Conservation (phyloP, 768 basidiomycete species). For the Pleurotus sapidus region DNA sequence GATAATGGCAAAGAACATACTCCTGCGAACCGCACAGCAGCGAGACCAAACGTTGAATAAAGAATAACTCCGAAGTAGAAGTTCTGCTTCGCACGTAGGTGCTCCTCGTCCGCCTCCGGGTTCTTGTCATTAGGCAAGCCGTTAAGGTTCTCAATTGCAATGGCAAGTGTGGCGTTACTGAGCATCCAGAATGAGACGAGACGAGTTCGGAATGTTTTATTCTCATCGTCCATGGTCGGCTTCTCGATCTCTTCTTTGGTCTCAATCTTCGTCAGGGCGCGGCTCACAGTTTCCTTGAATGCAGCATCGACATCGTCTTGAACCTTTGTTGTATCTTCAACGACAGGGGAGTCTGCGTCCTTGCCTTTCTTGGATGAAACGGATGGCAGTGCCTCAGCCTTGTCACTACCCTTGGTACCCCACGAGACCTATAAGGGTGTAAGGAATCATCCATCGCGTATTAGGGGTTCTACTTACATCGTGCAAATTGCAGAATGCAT, state of each 20-base stretch:
- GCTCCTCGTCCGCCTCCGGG: constrained; percentile 32
- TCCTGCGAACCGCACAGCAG: constrained; percentile 71
- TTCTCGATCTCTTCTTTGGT: constrained; percentile 50
- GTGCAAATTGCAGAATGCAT: constrained; percentile 96
- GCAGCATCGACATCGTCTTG: constrained; percentile 79
- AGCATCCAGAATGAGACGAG: constrained; percentile 74
- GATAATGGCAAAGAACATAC: constrained; percentile 39
- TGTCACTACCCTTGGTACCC: constrained; percentile 96
- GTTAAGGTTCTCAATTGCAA: constrained; percentile 75
- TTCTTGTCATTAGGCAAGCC: constrained; percentile 43
- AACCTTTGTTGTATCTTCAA: constrained; percentile 70
- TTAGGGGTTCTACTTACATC: constrained; percentile 48
- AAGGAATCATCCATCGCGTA: background rate
- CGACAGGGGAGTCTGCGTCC: constrained; percentile 61
- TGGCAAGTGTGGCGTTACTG: constrained; percentile 63
- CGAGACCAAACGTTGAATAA: constrained; percentile 74
- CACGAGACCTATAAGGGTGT: constrained; percentile 62
- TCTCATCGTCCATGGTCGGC: constrained; percentile 76
- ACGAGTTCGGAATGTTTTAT: constrained; percentile 82
- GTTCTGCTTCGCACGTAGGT: constrained; percentile 20
- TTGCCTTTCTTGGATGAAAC: constrained; percentile 54
- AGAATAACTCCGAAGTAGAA: constrained; percentile 76
- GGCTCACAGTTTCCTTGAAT: constrained; percentile 81
- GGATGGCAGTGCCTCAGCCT: constrained; percentile 82
- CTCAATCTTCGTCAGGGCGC: constrained; percentile 66